A percentile compares a stretch with the other conserved stretches of the same genome.
These are phyloP conservation scores for Candolleomyces aberdarensis DNA, from an alignment of 768 basidiomycete genomes.

Conservation along the genomic window DNA sequence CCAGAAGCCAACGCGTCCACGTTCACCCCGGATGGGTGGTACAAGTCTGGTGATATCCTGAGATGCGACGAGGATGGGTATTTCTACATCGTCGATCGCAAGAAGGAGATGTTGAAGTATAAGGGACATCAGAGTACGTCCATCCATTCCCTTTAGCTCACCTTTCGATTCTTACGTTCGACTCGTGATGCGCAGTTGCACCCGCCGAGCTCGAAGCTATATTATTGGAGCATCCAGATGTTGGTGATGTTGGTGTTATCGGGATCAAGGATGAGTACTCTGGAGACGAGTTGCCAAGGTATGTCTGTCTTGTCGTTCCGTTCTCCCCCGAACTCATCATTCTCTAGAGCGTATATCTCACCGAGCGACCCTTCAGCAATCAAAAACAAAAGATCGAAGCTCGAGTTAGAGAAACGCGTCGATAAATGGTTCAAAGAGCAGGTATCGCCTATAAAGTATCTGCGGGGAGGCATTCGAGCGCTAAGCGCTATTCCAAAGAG, in stretches of 20 bases:
- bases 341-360: constrained; percentile 46
- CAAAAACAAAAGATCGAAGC: constrained; percentile 19
- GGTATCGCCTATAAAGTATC: constrained; percentile 57
- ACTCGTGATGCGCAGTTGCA: constrained; percentile 36
- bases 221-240: constrained; percentile 53
- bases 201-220: constrained; percentile 69
- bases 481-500: constrained; percentile 53
- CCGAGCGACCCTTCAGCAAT: constrained; percentile 21
- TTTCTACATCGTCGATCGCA: constrained; percentile 56
- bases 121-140: constrained; percentile 28
- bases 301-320: constrained; percentile 8
- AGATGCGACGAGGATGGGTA: constrained; percentile 56
- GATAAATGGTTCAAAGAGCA: constrained; percentile 50
- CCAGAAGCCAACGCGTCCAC: constrained; percentile 50
- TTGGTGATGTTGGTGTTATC: constrained; percentile 67
- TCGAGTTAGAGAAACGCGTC: constrained; percentile 38
- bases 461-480: constrained; percentile 58
- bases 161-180: neutral
- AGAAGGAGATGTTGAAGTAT: constrained; percentile 60
- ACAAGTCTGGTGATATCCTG: constrained; percentile 70
- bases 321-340: neutral
- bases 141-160: no score
- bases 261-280: constrained; percentile 49
- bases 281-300: constrained; percentile 69
- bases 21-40: constrained; percentile 62